Evolutionary conservation across 73 alveolate genomes (phyloP), one percentile per base, ranked within the genome.

Genomic region (Paramecium biaurelia): DNA sequence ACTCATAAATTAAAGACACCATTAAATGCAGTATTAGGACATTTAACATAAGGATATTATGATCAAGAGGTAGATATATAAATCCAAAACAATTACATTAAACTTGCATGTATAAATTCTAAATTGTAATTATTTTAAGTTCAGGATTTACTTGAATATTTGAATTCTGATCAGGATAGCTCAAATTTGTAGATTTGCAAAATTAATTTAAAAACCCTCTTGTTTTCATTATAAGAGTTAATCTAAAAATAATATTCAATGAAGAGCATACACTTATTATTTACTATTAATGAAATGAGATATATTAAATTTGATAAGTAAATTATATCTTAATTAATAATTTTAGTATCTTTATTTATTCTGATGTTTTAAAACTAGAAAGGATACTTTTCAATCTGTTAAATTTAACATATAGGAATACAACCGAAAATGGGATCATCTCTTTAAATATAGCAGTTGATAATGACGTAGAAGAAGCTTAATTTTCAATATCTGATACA

Each of bases 1-100:
- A 74, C 67, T n/a, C 87, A 74, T 74, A 74, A 74, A 37, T 35
- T 74, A 37, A 74, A 35, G 4, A 74, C 87, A 2, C 87, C 87
- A 14, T 35, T 74, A 32, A 74, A 74, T 38, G 57, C 87, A 15
- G 67, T 43, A 5, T 35, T 74, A 32, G 87, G 87, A 5, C 58
- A 74, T 74, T 38, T 74, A 32, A 34, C 59, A 12, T 74, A 35
- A 18, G 84, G 49, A 0, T 53, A 53, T 53, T 53, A 53, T 18
- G 68, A 53, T 18, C 11, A 53, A 15, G 30, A 53, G 0, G 68
- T 53, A 18, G 68, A 53, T 18, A 3, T 23, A 15, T 18, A 53
- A n/a, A 53, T 53, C 4, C 15, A 72, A 72, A 42, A 72, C n/a
- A 20, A 30, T 32, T 72, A 72, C 28, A 72, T 72, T 5, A 47